Base-by-base conservation (phyloP, 495 filamentous ascomycete species). In the Alectoria sarmentosa region DNA sequence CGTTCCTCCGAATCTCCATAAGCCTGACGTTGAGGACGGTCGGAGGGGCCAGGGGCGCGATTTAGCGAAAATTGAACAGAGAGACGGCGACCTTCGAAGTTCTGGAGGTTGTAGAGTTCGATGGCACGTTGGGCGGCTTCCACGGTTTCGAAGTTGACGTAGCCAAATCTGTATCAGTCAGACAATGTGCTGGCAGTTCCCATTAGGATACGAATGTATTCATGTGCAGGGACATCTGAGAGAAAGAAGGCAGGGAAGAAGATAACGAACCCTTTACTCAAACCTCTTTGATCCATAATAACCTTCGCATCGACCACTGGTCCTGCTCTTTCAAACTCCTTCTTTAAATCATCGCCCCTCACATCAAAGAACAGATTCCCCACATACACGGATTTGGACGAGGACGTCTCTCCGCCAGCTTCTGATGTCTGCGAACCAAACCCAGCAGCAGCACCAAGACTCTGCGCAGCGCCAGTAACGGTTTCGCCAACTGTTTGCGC, bases 281-380 rank as follows among this genome's bases (percentile, higher is more conserved):
- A 73, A 38, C 91, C 91, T 58, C 88, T 82, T 30, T 73, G 73
- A 75, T 96, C 91, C 58, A 80, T 81, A 32, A 86, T 82, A 65
- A 97, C 76, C 58, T 74, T 79, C 17, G 78, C 66, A 3, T 74
- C 71, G 28, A 73, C 48, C 57, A 97, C 78, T 30, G 78, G 72
- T 26, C 90, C 92, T 69, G 81, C 92, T 60, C 84, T 80, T 63
- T 77, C 74, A 65, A 92, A 89, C 19, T 88, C 82, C 60, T 82
- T 79, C 67, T 79, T 75, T 46, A 96, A 72, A 74, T 94, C 88
- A 26, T 85, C 80, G 5, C 85, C 85, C 21, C 86, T 89, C 26
- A 90, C 81, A 74, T 96, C 91, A 71, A 89, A 98, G 70, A 88
- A 86, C 28, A 98, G 73, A 77, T 98, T 98, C 42, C 89, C 89